These are phyloP conservation scores for Biscogniauxia mediterranea DNA, from an alignment of 2,329 filamentous ascomycete species.

Conservation along the genomic window DNA sequence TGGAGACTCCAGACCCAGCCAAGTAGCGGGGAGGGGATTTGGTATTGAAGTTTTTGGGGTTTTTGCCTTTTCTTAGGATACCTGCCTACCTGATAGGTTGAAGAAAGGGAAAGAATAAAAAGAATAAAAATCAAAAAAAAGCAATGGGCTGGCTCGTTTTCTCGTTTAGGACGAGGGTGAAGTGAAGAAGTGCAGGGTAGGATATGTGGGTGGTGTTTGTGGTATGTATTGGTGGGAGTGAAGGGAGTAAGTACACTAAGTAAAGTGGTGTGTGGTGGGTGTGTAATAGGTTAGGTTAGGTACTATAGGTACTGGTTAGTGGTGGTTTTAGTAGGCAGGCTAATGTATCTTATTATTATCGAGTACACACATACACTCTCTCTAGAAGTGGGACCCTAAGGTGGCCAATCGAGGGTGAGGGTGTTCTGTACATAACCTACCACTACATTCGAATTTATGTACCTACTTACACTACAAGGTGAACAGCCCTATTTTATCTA, in stretches of 20 bases:
- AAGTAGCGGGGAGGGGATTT: not conserved
- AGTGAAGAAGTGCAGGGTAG: not conserved
- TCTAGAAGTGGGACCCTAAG: not conserved
- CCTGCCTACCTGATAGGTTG: not conserved
- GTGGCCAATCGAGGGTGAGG: not conserved
- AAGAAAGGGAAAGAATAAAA: not conserved
- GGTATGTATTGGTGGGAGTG: not conserved
- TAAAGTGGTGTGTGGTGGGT: no score
- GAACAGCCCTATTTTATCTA: not conserved
- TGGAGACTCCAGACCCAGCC: not conserved
- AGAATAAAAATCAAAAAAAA: not conserved
- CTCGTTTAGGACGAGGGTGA: not conserved
- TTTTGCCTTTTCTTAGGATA: not conserved
- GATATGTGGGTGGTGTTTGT: not conserved
- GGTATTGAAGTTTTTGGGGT: no score
- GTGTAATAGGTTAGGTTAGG: no score
- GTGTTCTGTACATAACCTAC: no score
- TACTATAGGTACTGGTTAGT: no score
- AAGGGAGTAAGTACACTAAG: no score
- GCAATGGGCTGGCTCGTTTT: not conserved
- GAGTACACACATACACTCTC: no score
- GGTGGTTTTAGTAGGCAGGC: no score
- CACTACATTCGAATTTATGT: no score
- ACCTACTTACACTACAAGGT: not conserved
- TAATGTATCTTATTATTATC: no score